Percentiles rank a stretch among this genome's conserved stretches.
phyloP scores from a whole-genome alignment of 352 stramenopile species.

The Pythium biforme region DNA sequence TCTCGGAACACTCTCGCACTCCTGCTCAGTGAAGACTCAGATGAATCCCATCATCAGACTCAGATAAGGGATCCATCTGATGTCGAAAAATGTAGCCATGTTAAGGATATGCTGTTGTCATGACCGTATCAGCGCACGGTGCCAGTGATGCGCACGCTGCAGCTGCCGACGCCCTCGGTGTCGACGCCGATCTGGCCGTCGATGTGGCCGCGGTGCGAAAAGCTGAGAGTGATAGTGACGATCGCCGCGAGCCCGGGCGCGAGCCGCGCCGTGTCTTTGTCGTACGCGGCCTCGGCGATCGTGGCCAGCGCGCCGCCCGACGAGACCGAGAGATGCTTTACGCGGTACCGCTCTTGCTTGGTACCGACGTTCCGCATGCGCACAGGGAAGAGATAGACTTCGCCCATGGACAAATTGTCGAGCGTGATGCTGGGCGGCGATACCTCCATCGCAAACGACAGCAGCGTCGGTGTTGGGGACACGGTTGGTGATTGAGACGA shows the following conservation, averaged over 20 bases:
- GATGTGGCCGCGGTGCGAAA: constrained; percentile 49
- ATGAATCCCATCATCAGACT: background rate
- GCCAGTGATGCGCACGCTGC: constrained; percentile 50
- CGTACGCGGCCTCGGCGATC: constrained; percentile 54
- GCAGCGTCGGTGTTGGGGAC: constrained; percentile 29
- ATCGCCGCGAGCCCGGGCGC: constrained; percentile 57
- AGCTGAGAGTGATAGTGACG: constrained; percentile 61
- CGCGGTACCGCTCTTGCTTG: constrained; percentile 67
- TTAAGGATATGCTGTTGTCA: constrained; percentile 1
- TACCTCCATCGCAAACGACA: constrained; percentile 60
- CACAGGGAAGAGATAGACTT: constrained; percentile 70
- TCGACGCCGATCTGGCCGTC: constrained; percentile 44
- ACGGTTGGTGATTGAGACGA: background rate
- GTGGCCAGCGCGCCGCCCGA: constrained; percentile 37
- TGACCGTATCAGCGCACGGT: constrained; percentile 31
- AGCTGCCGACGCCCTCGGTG: constrained; percentile 49
- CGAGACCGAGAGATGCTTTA: constrained; percentile 43
- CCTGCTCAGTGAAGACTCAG: background rate
- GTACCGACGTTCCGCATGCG: constrained; percentile 66
- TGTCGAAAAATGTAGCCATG: constrained; percentile 10
- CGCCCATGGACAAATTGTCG: constrained; percentile 33
- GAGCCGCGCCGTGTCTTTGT: constrained; percentile 55
- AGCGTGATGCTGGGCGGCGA: constrained; percentile 44
- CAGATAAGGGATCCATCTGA: constrained; percentile 2
- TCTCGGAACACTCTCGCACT: background rate